Conservation (phyloP, 2,329 filamentous ascomycete genomes). For the Colletotrichum sp. region DNA sequence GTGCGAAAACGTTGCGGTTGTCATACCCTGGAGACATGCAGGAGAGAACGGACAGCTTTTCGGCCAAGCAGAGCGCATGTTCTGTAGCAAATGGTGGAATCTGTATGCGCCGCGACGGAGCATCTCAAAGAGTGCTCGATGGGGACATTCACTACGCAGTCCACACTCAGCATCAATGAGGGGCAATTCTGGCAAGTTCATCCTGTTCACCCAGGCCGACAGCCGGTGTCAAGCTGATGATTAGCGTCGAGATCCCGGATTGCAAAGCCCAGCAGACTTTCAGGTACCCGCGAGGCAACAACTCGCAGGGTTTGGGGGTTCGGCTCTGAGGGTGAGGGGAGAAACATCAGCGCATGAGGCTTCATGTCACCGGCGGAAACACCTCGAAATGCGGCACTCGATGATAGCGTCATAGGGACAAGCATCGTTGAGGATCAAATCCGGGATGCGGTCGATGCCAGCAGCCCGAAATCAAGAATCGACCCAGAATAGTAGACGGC, state of each 20-base stretch:
- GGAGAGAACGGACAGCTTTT: neutral
- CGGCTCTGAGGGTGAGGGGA: neutral
- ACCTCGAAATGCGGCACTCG: neutral
- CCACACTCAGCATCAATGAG: neutral
- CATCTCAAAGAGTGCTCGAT: neutral
- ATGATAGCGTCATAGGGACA: conserved; percentile 5
- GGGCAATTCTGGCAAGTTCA: neutral
- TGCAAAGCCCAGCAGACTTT: neutral
- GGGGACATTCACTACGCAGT: neutral
- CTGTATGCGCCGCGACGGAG: neutral
- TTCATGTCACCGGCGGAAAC: neutral
- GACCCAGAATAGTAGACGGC: neutral
- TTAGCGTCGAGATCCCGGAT: conserved; percentile 8
- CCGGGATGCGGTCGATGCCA: neutral
- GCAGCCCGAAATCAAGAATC: neutral
- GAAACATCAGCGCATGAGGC: neutral
- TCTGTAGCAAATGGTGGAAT: neutral
- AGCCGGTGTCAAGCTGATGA: neutral
- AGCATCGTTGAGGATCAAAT: neutral
- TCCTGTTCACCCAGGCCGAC: neutral
- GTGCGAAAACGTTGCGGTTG: neutral
- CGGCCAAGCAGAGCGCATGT: neutral
- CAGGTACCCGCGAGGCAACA: conserved; percentile 17
- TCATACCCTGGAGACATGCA: neutral
- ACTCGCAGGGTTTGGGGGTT: neutral